phyloP scores from a whole-genome alignment of 2,329 filamentous ascomycete species.

The Didymella exigua region DNA sequence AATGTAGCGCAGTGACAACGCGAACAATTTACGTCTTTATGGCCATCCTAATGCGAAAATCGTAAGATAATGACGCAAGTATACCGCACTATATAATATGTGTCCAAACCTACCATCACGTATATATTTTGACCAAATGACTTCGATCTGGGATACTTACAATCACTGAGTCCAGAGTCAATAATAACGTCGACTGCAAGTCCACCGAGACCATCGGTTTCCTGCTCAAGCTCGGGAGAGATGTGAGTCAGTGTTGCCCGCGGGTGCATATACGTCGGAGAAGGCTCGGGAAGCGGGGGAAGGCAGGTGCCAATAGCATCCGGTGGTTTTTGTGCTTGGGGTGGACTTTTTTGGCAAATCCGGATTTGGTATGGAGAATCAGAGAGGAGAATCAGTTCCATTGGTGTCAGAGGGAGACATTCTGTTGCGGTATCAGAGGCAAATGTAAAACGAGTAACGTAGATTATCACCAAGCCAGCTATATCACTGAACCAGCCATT shows the following conservation, averaged over 20 bases:
- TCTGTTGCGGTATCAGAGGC: no score
- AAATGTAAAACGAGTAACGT: no score
- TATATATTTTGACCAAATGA: constrained; percentile 57
- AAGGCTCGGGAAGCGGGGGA: constrained; percentile 38
- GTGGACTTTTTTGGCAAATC: constrained; percentile 52
- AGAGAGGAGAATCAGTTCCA: neutral
- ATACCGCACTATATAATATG: no score
- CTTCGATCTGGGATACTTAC: constrained; percentile 56
- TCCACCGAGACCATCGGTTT: constrained; percentile 26
- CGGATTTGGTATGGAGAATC: constrained; percentile 37
- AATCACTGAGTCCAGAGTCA: constrained; percentile 63
- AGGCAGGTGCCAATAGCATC: constrained; percentile 47
- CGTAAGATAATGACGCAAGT: no score
- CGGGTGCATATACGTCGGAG: constrained; percentile 46
- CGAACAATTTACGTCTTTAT: no score
- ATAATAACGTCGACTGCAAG: constrained; percentile 48
- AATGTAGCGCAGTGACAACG: no score
- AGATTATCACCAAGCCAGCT: no score
- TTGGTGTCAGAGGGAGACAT: constrained; percentile 7
- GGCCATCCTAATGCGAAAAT: no score
- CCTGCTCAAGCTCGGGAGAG: constrained; percentile 20
- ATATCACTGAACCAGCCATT: no score
- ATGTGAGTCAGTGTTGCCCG: constrained; percentile 39
- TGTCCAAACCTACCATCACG: constrained; percentile 72
- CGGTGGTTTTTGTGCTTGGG: constrained; percentile 51